Conservation (phyloP, 148 eudicot genomes). For the Camellia japonica region DNA sequence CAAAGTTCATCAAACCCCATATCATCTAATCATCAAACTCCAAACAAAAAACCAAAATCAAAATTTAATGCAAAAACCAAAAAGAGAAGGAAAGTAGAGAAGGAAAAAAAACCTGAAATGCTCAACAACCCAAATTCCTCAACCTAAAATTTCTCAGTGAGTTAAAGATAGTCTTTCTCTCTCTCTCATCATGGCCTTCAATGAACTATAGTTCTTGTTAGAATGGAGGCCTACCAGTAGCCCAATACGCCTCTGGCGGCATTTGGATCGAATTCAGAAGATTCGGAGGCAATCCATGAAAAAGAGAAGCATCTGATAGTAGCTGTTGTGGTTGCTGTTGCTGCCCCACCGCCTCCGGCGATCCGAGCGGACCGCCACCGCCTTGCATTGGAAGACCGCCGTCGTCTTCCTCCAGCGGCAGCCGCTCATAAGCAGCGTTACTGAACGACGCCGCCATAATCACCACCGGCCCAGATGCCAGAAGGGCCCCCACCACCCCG, state of each 20-base stretch:
- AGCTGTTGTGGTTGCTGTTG: conserved; percentile 31
- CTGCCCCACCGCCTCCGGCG: conserved; percentile 30
- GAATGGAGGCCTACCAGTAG: conserved; percentile 46
- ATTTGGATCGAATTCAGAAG: conserved; percentile 62
- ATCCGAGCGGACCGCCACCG: conserved; percentile 30
- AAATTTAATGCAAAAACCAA: not conserved
- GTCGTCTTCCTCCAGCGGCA: conserved; percentile 79
- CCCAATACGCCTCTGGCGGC: conserved; percentile 58
- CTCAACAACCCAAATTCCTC: conserved; percentile 17
- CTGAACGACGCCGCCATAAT: conserved; percentile 89
- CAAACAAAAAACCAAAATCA: not conserved
- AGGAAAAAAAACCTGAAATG: conserved; percentile 10
- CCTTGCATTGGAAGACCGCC: conserved; percentile 35
- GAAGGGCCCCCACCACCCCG: conserved; percentile 61
- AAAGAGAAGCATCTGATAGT: conserved; percentile 42
- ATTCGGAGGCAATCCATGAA: conserved; percentile 73
- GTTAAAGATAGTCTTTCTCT: not conserved
- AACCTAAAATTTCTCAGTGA: conserved; percentile 12
- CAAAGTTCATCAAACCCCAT: not conserved
- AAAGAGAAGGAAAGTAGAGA: not conserved
- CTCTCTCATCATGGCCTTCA: not conserved
- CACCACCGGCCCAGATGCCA: conserved; percentile 73
- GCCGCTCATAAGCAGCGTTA: conserved; percentile 81
- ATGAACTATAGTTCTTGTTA: not conserved
- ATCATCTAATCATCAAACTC: conserved; percentile 10